Conservation (phyloP, 352 stramenopile genomes). For the Phytophthora pisi region DNA sequence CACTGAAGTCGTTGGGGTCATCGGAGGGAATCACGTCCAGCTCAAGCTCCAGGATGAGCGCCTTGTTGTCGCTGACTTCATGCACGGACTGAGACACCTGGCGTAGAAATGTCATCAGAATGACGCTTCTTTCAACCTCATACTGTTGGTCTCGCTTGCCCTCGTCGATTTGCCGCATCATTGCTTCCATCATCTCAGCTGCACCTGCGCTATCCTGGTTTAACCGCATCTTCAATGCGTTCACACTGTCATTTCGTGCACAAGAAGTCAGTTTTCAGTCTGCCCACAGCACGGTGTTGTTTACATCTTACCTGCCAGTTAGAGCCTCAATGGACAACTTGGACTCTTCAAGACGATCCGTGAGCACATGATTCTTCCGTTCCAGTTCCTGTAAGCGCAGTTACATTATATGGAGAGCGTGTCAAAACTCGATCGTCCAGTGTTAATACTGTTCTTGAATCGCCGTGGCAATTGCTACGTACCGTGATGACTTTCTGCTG, state of each 20-base stretch:
- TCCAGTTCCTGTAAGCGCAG: constrained; percentile 58
- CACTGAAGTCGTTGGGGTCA: constrained; percentile 25
- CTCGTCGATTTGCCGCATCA: constrained; percentile 73
- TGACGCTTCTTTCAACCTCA: constrained; percentile 53
- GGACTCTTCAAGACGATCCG: constrained; percentile 68
- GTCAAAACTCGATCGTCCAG: not conserved
- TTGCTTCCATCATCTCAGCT: constrained; percentile 65
- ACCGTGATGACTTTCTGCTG: constrained; percentile 77
- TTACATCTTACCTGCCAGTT: constrained; percentile 52
- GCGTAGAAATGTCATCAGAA: constrained; percentile 63
- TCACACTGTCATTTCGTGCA: constrained; percentile 45
- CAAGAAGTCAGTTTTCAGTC: not conserved
- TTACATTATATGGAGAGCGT: not conserved
- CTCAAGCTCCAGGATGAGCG: constrained; percentile 57
- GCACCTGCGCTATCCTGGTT: constrained; percentile 76
- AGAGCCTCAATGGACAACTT: constrained; percentile 73
- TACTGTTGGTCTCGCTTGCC: constrained; percentile 67
- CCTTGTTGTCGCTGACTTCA: constrained; percentile 55
- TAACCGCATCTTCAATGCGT: constrained; percentile 69
- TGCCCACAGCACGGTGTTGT: not conserved
- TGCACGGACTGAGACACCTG: constrained; percentile 62
- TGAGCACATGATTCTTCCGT: constrained; percentile 64
- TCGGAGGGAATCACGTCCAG: constrained; percentile 35
- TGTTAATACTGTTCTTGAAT: not conserved
- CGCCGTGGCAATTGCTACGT: constrained; percentile 1